Base-by-base conservation (phyloP, 192 early-diverging fungal genomes). In the Backusella westeae region DNA sequence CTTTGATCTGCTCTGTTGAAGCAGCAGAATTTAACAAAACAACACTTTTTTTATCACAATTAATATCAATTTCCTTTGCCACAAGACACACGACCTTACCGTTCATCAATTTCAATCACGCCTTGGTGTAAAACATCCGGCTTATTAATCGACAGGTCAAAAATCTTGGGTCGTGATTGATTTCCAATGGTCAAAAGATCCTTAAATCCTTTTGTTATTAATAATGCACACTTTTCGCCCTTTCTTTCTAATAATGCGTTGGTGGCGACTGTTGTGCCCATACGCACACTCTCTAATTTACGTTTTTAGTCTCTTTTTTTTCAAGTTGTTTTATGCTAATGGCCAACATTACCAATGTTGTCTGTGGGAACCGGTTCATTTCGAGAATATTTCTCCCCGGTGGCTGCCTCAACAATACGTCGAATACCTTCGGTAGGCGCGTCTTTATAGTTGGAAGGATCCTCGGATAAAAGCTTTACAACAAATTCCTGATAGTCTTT, bases 261-360 rank as follows among this genome's bases (percentile, higher is more conserved):
- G 1, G 97, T 99, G 3, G 97, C 97, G 4, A 99, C 97, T 0
- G 97, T 99, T 0, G 97, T 99, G 70, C 96, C 97, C 96, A 99
- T 97, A 17, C 96, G 89, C 53, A 99, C 93, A 72, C 80, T 77
- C 67, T 74, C 80, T 81, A 46, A 14, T 14, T 21, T 39, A 3
- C 8, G 8, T 8, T 39, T 39, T 39, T 39, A 49, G 6, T 49
- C n/a, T 32, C 32, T 10, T 17, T 36, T 71, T 38, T 41, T 38
- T 10, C 10, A 10, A 7, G 10, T 39, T 10, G 9, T 0, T 12
- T 12, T 39, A 39, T 39, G 38, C 38, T 39, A 38, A 38, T 46
- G 34, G 39, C 2, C 35, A 34, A 69, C 53, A 29, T 69, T 82
- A 91, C 90, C 90, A 71, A 96, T 81, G 42, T 85, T 72, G 23